Conservation (phyloP, 2,329 filamentous ascomycete genomes). For the Cladosporium sp. region DNA sequence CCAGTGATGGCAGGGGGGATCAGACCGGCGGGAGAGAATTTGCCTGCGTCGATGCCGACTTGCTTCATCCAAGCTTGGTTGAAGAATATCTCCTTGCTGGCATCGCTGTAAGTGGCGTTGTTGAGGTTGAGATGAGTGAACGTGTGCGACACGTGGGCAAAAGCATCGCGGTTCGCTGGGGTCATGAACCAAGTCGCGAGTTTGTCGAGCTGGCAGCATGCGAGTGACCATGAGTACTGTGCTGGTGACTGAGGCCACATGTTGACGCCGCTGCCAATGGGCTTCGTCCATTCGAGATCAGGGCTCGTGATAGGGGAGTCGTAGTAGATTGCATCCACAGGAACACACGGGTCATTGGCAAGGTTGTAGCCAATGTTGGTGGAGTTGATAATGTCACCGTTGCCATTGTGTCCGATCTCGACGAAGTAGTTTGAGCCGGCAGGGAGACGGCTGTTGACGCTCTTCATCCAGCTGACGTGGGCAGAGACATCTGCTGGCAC, state of each 20-base stretch:
- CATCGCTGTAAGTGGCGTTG: slow-evolving; percentile 61
- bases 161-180: slow-evolving; percentile 53
- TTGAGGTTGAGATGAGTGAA: slow-evolving; percentile 61
- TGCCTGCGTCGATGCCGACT: slow-evolving; percentile 50
- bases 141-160: slow-evolving; percentile 62
- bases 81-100: slow-evolving; percentile 59
- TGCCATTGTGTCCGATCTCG: slow-evolving; percentile 59
- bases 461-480: slow-evolving; percentile 46
- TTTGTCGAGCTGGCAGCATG: slow-evolving; percentile 52
- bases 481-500: slow-evolving; percentile 49
- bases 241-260: slow-evolving; percentile 44
- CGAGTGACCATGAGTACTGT: slow-evolving; percentile 50
- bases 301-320: slow-evolving; percentile 40
- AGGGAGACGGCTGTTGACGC: slow-evolving; percentile 51
- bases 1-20: slow-evolving; percentile 66
- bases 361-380: slow-evolving; percentile 20
- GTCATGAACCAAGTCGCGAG: slow-evolving; percentile 57
- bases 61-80: slow-evolving; percentile 61
- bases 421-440: slow-evolving; percentile 54
- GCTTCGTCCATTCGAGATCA: slow-evolving; percentile 50
- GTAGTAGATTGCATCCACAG: slow-evolving; percentile 41
- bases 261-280: slow-evolving; percentile 39
- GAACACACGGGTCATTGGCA: slow-evolving; percentile 31
- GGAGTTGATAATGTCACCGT: slow-evolving; percentile 47
- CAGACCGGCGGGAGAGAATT: slow-evolving; percentile 56